Percentiles rank a stretch among this genome's conserved stretches.
Evolutionary conservation across 2,329 filamentous ascomycete species (phyloP).

Genomic region (Sporothrix variecibatus): DNA sequence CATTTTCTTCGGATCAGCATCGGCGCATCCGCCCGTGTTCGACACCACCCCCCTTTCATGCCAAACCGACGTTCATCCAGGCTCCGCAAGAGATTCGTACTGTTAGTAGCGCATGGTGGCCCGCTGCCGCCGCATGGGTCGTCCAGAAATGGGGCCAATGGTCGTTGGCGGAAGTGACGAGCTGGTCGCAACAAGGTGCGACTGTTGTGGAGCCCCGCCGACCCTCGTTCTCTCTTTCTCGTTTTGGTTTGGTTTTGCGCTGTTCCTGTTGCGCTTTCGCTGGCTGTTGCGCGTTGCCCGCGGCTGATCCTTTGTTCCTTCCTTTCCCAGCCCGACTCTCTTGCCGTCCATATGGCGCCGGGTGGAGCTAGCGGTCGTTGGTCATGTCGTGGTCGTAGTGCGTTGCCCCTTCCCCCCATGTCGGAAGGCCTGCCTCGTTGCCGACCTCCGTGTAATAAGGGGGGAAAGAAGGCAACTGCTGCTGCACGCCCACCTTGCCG

Average conservation of each 20-base stretch:
- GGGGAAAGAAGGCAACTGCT: background rate
- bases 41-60: background rate
- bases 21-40: constrained; percentile 7
- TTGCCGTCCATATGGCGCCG: background rate
- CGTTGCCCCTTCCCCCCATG: background rate
- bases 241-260: background rate
- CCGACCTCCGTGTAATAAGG: background rate
- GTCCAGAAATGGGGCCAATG: constrained; percentile 1
- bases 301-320: constrained; percentile 17
- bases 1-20: constrained; percentile 11
- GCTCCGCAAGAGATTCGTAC: background rate
- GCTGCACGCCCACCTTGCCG: background rate
- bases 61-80: background rate
- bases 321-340: constrained; percentile 2
- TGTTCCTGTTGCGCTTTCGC: background rate
- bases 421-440: background rate
- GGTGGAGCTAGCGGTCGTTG: background rate
- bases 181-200: constrained; percentile 12
- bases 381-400: background rate
- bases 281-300: background rate
- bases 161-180: constrained; percentile 5
- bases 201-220: constrained; percentile 3
- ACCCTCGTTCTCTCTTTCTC: background rate
- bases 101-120: constrained; percentile 3
- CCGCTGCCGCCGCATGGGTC: constrained; percentile 9